Base-by-base conservation (phyloP, 129 eudicot species). In the Centaurea solstitialis region DNA sequence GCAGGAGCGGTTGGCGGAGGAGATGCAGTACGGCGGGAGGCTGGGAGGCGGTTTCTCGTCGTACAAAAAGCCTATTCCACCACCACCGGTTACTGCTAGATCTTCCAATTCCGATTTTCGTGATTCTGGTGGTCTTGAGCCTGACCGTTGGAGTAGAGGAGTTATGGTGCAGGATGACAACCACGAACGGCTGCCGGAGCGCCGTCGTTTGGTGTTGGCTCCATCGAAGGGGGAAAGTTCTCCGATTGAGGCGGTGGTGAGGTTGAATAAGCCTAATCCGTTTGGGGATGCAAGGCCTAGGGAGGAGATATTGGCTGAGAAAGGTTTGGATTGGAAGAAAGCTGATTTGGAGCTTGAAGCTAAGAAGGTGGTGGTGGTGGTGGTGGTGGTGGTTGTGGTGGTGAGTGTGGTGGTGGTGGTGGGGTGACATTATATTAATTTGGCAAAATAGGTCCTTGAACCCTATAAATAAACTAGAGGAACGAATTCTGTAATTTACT, bases 261-360 rank as follows among this genome's bases (percentile, higher is more conserved):
- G 83, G 82, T 80, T 72, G 35, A 88, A 86, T 57, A 96, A 85
- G 81, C 90, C 97, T 3, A 96, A 83, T 84, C 99, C 98, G 0
- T 96, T 96, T 86, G 99, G 99, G 72, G 90, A 85, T 4, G 99
- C 99, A 0, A 88, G 99, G 89, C 99, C 99, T 0, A 86, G 99
- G 87, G 99, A 93, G 83, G 95, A 96, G 61, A 91, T 93, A 41
- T 82, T 96, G 90, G 90, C 98, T 10, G 99, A 95, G 85, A 92
- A 92, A 79, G 99, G 98, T 20, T 80, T 95, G 82, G 99, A 93
- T 71, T 93, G 98, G 97, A 93, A 88, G 86, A 91, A 93, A 76
- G 59, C 84, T 67, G 99, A 93, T 76, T 68, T 79, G 83, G 98
- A 92, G 21, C 79, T 91, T 74, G 99, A 91, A 69, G 90, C 77